A percentile compares a stretch with the other conserved stretches of the same genome.
phyloP scores from a whole-genome alignment of 768 basidiomycete species.

The Amanita pallidorosea region DNA sequence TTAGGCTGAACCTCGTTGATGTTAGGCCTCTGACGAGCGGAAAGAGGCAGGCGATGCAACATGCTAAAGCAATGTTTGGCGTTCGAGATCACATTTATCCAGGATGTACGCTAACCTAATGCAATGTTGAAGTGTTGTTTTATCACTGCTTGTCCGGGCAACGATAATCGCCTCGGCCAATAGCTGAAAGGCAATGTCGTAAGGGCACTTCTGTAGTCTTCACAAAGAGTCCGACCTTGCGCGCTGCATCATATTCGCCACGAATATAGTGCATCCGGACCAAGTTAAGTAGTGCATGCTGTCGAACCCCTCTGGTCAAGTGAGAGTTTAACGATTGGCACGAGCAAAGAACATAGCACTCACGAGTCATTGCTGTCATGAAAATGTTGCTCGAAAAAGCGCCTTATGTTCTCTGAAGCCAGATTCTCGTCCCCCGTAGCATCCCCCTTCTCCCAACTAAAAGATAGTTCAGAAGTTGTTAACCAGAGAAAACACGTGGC shows the following conservation, averaged over 20 bases:
- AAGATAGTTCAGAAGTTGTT: not conserved
- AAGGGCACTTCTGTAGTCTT: no score
- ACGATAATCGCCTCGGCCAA: conserved; percentile 69
- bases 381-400: conserved; percentile 82
- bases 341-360: conserved; percentile 16
- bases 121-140: conserved; percentile 65
- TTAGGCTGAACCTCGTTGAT: conserved; percentile 70
- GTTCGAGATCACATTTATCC: conserved; percentile 2
- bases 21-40: conserved; percentile 32
- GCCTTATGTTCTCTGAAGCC: conserved; percentile 60
- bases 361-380: conserved; percentile 75
- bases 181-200: conserved; percentile 28
- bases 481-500: conserved; percentile 11
- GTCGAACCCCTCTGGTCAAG: conserved; percentile 54
- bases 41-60: conserved; percentile 57
- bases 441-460: conserved; percentile 59
- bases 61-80: conserved; percentile 31
- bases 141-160: conserved; percentile 65
- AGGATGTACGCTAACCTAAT: conserved; percentile 40
- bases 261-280: conserved; percentile 70
- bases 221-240: conserved; percentile 36
- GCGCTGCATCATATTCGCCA: conserved; percentile 56
- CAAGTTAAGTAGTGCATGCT: conserved; percentile 69
- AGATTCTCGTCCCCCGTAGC: conserved; percentile 57
- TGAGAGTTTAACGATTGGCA: not conserved